Evolutionary conservation across 2,329 filamentous ascomycete species (phyloP).

Genomic region (Hymenotorrendiella dingleyae): DNA sequence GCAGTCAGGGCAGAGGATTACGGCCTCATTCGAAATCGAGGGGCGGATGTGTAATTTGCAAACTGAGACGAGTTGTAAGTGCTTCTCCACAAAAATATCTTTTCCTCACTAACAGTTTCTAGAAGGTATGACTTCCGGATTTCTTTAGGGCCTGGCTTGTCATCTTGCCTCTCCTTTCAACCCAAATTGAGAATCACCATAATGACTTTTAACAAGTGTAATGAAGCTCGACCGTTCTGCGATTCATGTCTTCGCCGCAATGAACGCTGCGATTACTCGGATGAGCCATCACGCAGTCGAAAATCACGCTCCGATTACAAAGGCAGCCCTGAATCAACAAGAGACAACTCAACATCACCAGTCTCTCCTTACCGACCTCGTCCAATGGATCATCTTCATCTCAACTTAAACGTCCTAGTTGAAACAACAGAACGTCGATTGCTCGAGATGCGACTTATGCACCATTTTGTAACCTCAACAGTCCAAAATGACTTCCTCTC

Average conservation of each 20-base stretch:
- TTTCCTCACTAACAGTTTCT: too few species aligned
- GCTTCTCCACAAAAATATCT: too few species aligned
- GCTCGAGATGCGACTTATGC: constrained; percentile 22
- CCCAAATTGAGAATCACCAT: too few species aligned
- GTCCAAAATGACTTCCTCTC: constrained; percentile 6
- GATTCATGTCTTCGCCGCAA: neutral
- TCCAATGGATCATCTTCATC: neutral
- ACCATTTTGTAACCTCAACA: constrained; percentile 11
- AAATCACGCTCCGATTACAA: neutral
- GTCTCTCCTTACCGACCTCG: neutral
- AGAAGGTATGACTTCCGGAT: constrained; percentile 5
- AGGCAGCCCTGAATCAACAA: neutral
- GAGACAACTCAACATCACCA: neutral
- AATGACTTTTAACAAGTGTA: too few species aligned
- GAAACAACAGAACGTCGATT: constrained; percentile 8
- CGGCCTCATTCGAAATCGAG: constrained; percentile 3
- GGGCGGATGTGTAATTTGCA: constrained; percentile 9
- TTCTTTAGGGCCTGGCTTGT: too few species aligned
- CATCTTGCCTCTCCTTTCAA: too few species aligned
- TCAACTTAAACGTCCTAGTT: neutral
- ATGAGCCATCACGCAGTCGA: neutral
- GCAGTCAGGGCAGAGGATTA: neutral
- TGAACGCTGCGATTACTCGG: constrained; percentile 2
- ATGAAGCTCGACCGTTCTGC: constrained; percentile 1
- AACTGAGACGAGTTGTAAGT: constrained; percentile 6